Conservation (phyloP, 345 rosid genomes). For the Heritiera littoralis region DNA sequence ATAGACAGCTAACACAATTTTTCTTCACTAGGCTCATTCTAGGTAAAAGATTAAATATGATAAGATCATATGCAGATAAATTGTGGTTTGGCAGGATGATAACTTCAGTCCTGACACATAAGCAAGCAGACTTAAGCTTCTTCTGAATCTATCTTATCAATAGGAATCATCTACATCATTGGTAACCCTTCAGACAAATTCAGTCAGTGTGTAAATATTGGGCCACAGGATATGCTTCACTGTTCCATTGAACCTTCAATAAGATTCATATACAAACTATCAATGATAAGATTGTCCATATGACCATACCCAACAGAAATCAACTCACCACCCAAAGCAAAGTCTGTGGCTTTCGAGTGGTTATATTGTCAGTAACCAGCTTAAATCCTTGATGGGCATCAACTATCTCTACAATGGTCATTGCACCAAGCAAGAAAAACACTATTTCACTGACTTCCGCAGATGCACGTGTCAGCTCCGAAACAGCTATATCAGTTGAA, state of each 20-base stretch:
- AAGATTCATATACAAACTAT: background rate
- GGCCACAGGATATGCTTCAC: background rate
- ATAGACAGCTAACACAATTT: slow-evolving; percentile 9
- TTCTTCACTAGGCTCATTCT: background rate
- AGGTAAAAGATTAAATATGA: background rate
- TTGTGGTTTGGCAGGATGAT: background rate
- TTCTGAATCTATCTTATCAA: background rate
- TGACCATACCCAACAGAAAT: slow-evolving; percentile 16
- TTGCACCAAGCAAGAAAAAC: slow-evolving; percentile 95
- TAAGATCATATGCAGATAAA: background rate
- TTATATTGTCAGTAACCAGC: slow-evolving; percentile 93
- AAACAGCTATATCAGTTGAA: slow-evolving; percentile 85
- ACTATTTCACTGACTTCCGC: slow-evolving; percentile 97
- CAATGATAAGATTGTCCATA: background rate
- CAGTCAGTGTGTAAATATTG: background rate
- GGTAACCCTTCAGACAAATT: slow-evolving; percentile 1
- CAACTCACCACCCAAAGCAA: slow-evolving; percentile 92
- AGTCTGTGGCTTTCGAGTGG: slow-evolving; percentile 79
- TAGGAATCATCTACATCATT: background rate
- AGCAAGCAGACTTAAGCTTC: background rate
- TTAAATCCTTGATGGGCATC: slow-evolving; percentile 99
- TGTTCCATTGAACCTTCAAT: background rate
- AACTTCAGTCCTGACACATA: background rate
- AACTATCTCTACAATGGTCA: slow-evolving; percentile 97
- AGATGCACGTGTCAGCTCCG: slow-evolving; percentile 84